Evolutionary conservation across 495 filamentous ascomycete species (phyloP), one percentile per base, ranked within the genome.

Genomic region (Podospora comata): DNA sequence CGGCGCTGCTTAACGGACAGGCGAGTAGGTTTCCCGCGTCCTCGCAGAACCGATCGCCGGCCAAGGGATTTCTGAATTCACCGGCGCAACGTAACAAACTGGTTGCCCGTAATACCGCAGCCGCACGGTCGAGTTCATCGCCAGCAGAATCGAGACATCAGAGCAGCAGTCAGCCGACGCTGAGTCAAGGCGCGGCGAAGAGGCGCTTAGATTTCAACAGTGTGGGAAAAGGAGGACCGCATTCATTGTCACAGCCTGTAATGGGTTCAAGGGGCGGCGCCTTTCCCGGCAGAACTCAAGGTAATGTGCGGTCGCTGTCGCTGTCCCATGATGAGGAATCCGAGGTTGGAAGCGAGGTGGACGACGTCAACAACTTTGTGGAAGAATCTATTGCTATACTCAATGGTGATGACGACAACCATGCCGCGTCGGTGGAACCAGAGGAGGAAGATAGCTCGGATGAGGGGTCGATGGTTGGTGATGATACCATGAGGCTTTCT

Each of bases 11-110:
- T 34, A 79, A 74, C 67, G 73, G 70, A 60, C 75, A 79, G 60
- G 62, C 71, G 70, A 73, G 65, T 67, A 74, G 83, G 55, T 80
- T 82, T 20, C 81, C 85, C 13, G 72, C 81, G 44, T 82, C 85
- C 30, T 80, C 81, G 23, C 79, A 78, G 64, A 78, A 78, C 6
- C 77, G 82, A 56, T 87, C 84, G 3, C 87, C 87, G 3, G 80
- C 83, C 27, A 89, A 86, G 75, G 84, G 85, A 5, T 71, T 79
- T 18, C 76, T 88, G n/a, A 83, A 82, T 44, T 86, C 86, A 1
- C 85, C 87, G 19, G 84, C 85, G 4, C 79, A 85, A 63, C 79
- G 85, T 48, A 82, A 81, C 67, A 78, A 76, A 68, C 76, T 73
- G 67, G 70, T 77, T 74, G 83, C 39, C 69, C 83, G 69, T 75